Evolutionary conservation across 169 alveolate genomes (phyloP).

Genomic region (Toxoplasma gondii): DNA sequence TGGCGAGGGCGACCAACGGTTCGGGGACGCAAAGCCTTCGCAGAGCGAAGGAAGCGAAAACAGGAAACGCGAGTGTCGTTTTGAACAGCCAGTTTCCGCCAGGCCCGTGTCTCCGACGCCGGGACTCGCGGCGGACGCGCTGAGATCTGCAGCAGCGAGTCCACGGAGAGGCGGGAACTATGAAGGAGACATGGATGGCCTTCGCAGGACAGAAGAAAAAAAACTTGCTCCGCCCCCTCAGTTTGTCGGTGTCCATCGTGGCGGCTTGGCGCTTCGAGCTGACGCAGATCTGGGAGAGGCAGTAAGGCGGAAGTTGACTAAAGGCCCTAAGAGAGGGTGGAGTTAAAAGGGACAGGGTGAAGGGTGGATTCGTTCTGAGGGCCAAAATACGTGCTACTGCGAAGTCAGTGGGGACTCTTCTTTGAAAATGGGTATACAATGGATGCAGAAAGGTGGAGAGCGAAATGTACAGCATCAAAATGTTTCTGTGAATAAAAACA

Average conservation of each 20-base stretch:
- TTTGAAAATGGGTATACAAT: no score
- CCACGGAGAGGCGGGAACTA: neutral
- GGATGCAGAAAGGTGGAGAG: no score
- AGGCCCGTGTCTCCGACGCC: neutral
- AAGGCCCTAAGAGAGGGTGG: neutral
- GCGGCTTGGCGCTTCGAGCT: conserved; percentile 20
- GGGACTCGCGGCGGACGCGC: neutral
- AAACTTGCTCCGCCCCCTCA: neutral
- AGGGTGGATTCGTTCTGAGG: no score
- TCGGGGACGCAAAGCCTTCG: neutral
- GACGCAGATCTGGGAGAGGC: conserved; percentile 5
- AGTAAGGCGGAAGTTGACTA: neutral
- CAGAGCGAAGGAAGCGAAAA: neutral
- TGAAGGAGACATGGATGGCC: neutral
- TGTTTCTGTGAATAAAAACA: no score
- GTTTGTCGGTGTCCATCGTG: conserved; percentile 18
- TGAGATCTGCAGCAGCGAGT: neutral
- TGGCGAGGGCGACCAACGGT: neutral
- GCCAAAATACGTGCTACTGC: no score
- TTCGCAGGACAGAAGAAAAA: neutral
- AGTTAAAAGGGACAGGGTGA: no score
- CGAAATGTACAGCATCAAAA: no score
- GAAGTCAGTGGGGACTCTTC: no score
- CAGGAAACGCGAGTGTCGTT: neutral
- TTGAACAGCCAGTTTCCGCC: neutral